phyloP scores from a whole-genome alignment of 768 basidiomycete species.

The Lactarius tabidus region DNA sequence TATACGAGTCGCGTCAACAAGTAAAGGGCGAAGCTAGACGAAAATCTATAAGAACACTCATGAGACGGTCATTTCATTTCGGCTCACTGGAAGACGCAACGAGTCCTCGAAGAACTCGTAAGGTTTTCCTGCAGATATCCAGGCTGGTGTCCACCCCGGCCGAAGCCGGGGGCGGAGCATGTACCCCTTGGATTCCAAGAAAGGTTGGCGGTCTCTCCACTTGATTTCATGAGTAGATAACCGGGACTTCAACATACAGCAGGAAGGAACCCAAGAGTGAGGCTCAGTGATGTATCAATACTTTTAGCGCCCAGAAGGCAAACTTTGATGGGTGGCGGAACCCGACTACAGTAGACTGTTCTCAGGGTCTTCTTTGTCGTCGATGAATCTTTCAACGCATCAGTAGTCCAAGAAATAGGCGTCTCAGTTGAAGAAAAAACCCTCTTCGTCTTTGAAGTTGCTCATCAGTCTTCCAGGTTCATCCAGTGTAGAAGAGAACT shows the following conservation, averaged over 20 bases:
- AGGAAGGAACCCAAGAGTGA: no score
- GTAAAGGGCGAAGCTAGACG: constrained; percentile 1
- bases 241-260: no score
- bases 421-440: no score
- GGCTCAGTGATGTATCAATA: no score
- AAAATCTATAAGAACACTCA: background rate
- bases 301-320: no score
- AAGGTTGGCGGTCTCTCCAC: constrained; percentile 19
- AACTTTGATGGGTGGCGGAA: no score
- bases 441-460: no score
- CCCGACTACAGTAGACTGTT: no score
- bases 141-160: constrained; percentile 26
- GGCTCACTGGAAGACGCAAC: constrained; percentile 13
- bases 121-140: constrained; percentile 4
- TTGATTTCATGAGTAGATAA: background rate
- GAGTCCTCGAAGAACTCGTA: background rate
- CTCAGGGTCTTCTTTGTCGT: no score
- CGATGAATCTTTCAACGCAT: no score
- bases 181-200: constrained; percentile 24
- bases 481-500: background rate
- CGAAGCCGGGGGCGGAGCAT: constrained; percentile 22
- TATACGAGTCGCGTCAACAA: constrained; percentile 33
- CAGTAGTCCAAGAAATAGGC: background rate
- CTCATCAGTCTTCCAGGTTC: background rate
- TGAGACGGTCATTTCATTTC: no score